Evolutionary conservation across 805 yeast genomes (phyloP), one percentile per base, ranked within the genome.

Genomic region (Wickerhamomyces canadensis): DNA sequence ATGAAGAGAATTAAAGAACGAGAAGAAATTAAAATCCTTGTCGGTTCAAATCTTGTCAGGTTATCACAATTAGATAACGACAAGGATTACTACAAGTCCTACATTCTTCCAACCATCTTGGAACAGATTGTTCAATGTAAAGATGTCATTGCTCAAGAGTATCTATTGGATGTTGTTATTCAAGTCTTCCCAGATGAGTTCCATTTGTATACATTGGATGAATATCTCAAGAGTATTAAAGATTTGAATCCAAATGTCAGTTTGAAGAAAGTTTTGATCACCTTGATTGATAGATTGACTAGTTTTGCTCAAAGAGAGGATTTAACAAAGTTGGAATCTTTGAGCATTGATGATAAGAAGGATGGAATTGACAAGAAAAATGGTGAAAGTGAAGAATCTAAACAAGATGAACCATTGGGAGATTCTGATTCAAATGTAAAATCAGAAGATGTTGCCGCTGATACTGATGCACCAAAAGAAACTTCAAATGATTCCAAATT

Each of bases 161-260:
- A 93, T 55, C 63, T 93, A 40, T 68, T 89, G 34, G 98, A 93
- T 54, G 96, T 93, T 11, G 70, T 93, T 36, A 82, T 89, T 38
- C 97, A 91, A 57, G 94, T 89, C 2, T 93, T 93, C 64, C 97
- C 98, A 1, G 96, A 86, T 52, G 86, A 84, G 45, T 91, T 83
- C 58, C 98, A 93, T 52, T 62, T 88, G 42, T 70, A 70, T 16
- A 85, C 96, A 0, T 65, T 93, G 48, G 78, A 79, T 36, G 62
- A 65, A 23, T 76, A 84, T 46, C 67, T 93, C 47, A 71, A 70
- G 22, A 78, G 89, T 1, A 73, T 86, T 16, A 61, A 79, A 37
- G 70, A 75, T 39, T 65, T 93, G 42, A 79, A 77, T 53, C 88
- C 93, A 1, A 68, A 72, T 32, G 83, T 86, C n/a, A 71, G 78